Evolutionary conservation across 768 basidiomycete species (phyloP).

Genomic region (Polyporus arcularius): DNA sequence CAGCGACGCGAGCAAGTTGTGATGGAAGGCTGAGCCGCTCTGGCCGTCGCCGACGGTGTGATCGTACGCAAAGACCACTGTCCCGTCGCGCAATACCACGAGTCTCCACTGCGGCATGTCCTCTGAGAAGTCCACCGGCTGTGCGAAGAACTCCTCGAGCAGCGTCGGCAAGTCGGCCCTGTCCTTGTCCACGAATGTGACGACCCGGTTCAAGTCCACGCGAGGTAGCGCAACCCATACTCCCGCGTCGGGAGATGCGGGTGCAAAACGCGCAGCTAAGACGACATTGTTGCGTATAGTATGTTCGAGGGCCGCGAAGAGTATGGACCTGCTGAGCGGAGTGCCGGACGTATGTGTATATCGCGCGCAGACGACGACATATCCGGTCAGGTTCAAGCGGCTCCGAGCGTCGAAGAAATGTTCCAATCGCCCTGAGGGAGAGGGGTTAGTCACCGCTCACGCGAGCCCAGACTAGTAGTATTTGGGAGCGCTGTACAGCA

Average conservation of each 20-base stretch:
- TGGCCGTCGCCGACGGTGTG: slow-evolving; percentile 44
- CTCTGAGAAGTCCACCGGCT: slow-evolving; percentile 27
- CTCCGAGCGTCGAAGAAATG: background rate
- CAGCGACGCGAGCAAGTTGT: slow-evolving; percentile 33
- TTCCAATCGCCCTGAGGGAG: background rate
- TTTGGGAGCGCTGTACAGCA: too few relatives aligned
- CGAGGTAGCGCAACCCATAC: slow-evolving; percentile 31
- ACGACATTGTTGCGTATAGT: slow-evolving; percentile 32
- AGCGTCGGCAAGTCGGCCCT: slow-evolving; percentile 19
- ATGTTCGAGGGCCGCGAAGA: slow-evolving; percentile 30
- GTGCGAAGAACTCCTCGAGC: slow-evolving; percentile 29
- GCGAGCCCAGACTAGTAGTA: too few relatives aligned
- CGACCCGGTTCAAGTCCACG: slow-evolving; percentile 34
- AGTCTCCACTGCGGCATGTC: slow-evolving; percentile 42
- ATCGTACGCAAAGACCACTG: slow-evolving; percentile 38
- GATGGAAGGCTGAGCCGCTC: slow-evolving; percentile 41
- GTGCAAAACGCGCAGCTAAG: slow-evolving; percentile 17
- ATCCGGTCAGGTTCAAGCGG: background rate
- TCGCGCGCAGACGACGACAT: slow-evolving; percentile 4
- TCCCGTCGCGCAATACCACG: slow-evolving; percentile 33
- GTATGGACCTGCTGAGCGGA: slow-evolving; percentile 23
- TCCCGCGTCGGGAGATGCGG: background rate
- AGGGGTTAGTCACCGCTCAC: background rate
- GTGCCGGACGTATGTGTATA: background rate
- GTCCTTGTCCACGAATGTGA: slow-evolving; percentile 30